Percentiles rank a stretch among this genome's conserved stretches.
phyloP scores from a whole-genome alignment of 371 early-diverging fungal genomes.

The Mortierella sp. region DNA sequence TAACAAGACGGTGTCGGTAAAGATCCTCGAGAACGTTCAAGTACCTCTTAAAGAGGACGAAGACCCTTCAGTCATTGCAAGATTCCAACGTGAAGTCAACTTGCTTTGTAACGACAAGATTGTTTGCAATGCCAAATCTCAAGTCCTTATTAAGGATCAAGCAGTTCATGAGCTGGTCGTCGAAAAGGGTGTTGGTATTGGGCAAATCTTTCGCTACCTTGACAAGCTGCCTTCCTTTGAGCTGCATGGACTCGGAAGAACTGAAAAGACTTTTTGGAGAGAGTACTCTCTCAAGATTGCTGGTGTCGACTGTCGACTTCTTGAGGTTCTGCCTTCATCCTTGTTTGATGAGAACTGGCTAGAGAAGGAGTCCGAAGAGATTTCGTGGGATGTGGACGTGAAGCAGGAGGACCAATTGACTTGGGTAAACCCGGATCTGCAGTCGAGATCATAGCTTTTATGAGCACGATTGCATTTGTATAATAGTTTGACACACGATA shows the following conservation, averaged over 20 bases:
- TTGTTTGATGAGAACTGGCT: slow-evolving; percentile 60
- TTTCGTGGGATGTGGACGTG: slow-evolving; percentile 70
- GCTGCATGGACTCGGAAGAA: slow-evolving; percentile 63
- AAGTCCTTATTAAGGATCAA: slow-evolving; percentile 61
- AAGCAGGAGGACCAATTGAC: slow-evolving; percentile 76
- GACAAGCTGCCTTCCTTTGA: slow-evolving; percentile 66
- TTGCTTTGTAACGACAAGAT: slow-evolving; percentile 64
- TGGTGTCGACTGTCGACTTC: slow-evolving; percentile 65
- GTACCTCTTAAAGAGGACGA: slow-evolving; percentile 34
- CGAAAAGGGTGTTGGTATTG: slow-evolving; percentile 69
- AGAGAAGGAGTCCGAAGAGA: slow-evolving; percentile 49
- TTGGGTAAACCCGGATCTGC: slow-evolving; percentile 75
- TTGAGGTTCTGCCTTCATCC: slow-evolving; percentile 62
- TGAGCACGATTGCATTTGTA: no score
- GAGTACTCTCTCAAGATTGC: slow-evolving; percentile 62
- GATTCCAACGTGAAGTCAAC: slow-evolving; percentile 64
- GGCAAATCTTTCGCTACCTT: slow-evolving; percentile 69
- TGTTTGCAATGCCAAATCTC: slow-evolving; percentile 68
- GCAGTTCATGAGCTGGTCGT: slow-evolving; percentile 64
- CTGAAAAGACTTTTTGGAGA: slow-evolving; percentile 63
- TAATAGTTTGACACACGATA: no score
- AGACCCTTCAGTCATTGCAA: slow-evolving; percentile 38
- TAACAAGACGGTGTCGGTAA: slow-evolving; percentile 46
- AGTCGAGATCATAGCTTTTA: background rate
- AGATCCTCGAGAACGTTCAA: slow-evolving; percentile 44